Base-by-base conservation (phyloP, 176 grass and related monocot genomes). In the Oryza glumipatula region DNA sequence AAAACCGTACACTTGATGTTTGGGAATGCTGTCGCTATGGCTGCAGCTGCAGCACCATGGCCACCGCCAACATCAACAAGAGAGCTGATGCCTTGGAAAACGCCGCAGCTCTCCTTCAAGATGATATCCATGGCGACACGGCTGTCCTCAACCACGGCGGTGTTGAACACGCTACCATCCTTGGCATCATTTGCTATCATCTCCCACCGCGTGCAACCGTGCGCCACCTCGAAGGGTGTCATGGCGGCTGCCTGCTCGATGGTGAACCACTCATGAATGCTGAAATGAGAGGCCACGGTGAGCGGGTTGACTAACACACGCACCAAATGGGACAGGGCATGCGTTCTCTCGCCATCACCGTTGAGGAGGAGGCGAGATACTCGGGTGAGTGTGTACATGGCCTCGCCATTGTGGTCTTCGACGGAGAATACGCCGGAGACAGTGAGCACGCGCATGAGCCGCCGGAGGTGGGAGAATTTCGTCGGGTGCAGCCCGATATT, bases 11-110 rank as follows among this genome's bases (percentile, higher is more conserved):
- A 93, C 80, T 86, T 70, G 24, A 90, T 6, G 1, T 30, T 22
- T 6, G 86, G 89, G 16, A 89, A 94, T 3, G 75, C 76, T 41
- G 60, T 80, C 2, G 76, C 74, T 22, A 91, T 85, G 10, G 85
- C 63, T 11, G 36, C 61, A 1, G 89, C 71, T 1, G 63, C 44
- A 0, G 61, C 14, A 0, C 88, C 88, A 0, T 13, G 47, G 9
- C 85, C 78, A 1, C 88, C 91, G 68, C 92, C 45, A 30, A 89
- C 86, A 24, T 94, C 92, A 60, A 94, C 66, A 82, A 91, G 65
- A 2, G 76, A 82, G 13, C 47, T 54, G 11, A 91, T 6, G 5
- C 67, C 84, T 2, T 19, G n/a, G 47, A 94, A 94, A 15, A 91
- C 19, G 6, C 21, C 49, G 1, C 39, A 1, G 3, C 15, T 22